Percentiles rank a stretch among this genome's conserved stretches.
These are phyloP conservation scores for Schrenkiella parvula DNA, from an alignment of 345 rosid species.

Conservation along the genomic window DNA sequence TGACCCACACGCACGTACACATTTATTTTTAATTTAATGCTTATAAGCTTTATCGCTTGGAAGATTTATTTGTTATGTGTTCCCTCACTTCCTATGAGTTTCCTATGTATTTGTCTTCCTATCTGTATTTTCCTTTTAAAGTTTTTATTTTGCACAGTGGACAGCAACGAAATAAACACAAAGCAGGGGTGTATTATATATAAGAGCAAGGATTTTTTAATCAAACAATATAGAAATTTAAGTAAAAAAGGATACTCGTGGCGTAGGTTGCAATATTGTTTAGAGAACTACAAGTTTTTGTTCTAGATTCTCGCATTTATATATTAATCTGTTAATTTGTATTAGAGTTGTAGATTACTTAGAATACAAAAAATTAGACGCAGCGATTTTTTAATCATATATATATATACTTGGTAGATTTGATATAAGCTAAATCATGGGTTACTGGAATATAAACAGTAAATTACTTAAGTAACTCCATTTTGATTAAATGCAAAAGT, in stretches of 20 bases:
- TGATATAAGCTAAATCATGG: too few species aligned
- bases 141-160: not conserved
- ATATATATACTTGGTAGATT: too few species aligned
- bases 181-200: not conserved
- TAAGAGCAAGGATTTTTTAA: not conserved
- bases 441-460: too few species aligned
- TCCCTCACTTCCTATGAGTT: slow-evolving; percentile 21
- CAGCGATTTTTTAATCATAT: too few species aligned
- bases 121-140: slow-evolving; percentile 19
- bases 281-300: too few species aligned
- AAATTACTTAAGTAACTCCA: too few species aligned
- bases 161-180: slow-evolving; percentile 13
- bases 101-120: slow-evolving; percentile 26
- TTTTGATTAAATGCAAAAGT: too few species aligned
- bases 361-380: too few species aligned
- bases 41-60: not conserved
- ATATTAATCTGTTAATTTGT: too few species aligned
- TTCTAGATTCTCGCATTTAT: too few species aligned
- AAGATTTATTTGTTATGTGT: not conserved
- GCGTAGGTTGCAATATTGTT: not conserved
- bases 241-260: not conserved
- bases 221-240: not conserved
- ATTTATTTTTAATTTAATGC: not conserved
- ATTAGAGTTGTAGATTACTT: too few species aligned
- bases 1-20: slow-evolving; percentile 24